Evolutionary conservation across 805 yeast genomes (phyloP).

Genomic region (Babjeviella inositovora): DNA sequence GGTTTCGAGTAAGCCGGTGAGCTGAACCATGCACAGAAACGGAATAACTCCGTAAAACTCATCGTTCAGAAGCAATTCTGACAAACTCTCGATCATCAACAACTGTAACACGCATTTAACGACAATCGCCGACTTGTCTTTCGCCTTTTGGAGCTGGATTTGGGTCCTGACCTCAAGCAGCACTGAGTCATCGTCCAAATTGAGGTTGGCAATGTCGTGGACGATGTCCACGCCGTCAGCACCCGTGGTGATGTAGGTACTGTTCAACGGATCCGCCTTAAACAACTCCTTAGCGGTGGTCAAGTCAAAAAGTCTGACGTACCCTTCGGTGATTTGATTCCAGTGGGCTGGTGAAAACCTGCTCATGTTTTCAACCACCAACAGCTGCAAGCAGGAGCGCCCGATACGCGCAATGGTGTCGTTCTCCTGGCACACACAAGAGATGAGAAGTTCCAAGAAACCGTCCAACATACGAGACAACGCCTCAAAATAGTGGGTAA

Average conservation of each 20-base stretch:
- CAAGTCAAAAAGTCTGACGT: slow-evolving; percentile 53
- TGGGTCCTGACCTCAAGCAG: slow-evolving; percentile 3
- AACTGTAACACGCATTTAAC: slow-evolving; percentile 86
- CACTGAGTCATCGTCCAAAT: slow-evolving; percentile 11
- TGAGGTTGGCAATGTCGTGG: slow-evolving; percentile 13
- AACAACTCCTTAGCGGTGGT: slow-evolving; percentile 84
- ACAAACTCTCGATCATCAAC: slow-evolving; percentile 71
- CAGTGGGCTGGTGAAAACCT: slow-evolving; percentile 59
- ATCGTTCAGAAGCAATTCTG: slow-evolving; percentile 63
- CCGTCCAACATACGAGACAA: slow-evolving; percentile 65
- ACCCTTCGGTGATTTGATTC: slow-evolving; percentile 49
- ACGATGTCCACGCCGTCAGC: slow-evolving; percentile 4
- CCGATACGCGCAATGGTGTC: slow-evolving; percentile 96
- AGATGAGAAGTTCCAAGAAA: slow-evolving; percentile 58
- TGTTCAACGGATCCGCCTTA: slow-evolving; percentile 32
- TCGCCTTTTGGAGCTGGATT: slow-evolving; percentile 21
- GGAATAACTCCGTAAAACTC: slow-evolving; percentile 61
- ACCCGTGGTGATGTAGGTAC: slow-evolving; percentile 1
- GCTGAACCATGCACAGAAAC: slow-evolving; percentile 36
- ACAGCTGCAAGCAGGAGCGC: slow-evolving; percentile 68
- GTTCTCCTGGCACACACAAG: slow-evolving; percentile 92
- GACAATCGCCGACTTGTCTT: slow-evolving; percentile 61
- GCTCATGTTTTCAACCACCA: slow-evolving; percentile 58
- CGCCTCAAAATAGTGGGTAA: slow-evolving; percentile 67
- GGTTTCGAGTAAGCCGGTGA: slow-evolving; percentile 42